A percentile compares a stretch with the other conserved stretches of the same genome.
Conservation (phyloP, 345 rosid genomes). For the Trapa bicornis region DNA sequence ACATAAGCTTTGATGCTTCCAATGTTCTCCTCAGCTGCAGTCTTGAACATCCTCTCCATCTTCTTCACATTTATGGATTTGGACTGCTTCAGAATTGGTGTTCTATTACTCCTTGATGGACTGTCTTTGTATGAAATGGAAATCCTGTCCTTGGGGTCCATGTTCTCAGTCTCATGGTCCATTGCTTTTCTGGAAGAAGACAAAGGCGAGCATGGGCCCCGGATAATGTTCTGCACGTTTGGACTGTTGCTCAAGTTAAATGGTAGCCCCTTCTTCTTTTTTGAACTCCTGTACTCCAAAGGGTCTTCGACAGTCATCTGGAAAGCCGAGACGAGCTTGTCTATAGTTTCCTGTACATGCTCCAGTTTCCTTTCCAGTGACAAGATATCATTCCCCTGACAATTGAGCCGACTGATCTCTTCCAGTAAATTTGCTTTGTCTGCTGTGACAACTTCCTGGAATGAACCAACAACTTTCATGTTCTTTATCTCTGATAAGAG, state of each 20-base stretch:
- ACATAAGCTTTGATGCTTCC: conserved; percentile 74
- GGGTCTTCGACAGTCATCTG: conserved; percentile 30
- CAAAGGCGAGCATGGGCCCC: conserved; percentile 76
- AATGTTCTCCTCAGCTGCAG: conserved; percentile 91
- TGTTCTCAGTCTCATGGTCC: conserved; percentile 55
- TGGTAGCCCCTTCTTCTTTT: conserved; percentile 67
- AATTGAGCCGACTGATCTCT: conserved; percentile 67
- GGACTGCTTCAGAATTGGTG: conserved; percentile 38
- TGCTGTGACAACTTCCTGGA: conserved; percentile 43
- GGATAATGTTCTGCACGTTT: conserved; percentile 62
- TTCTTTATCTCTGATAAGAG: conserved; percentile 75
- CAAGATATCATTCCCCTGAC: conserved; percentile 50
- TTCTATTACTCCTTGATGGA: conserved; percentile 37
- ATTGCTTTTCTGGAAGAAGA: conserved; percentile 44
- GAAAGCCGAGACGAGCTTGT: conserved; percentile 55
- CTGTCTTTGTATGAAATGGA: conserved; percentile 17
- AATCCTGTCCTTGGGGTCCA: conserved; percentile 45
- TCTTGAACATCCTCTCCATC: conserved; percentile 87
- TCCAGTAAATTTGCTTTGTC: conserved; percentile 55
- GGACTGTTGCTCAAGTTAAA: conserved; percentile 60
- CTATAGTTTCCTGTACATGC: conserved; percentile 73
- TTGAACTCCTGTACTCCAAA: conserved; percentile 40
- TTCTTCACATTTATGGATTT: conserved; percentile 82
- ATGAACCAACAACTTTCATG: conserved; percentile 47
- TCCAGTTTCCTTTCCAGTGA: conserved; percentile 84